Conservation (phyloP, 305 asterid genomes). For the Solanum hybrid region DNA sequence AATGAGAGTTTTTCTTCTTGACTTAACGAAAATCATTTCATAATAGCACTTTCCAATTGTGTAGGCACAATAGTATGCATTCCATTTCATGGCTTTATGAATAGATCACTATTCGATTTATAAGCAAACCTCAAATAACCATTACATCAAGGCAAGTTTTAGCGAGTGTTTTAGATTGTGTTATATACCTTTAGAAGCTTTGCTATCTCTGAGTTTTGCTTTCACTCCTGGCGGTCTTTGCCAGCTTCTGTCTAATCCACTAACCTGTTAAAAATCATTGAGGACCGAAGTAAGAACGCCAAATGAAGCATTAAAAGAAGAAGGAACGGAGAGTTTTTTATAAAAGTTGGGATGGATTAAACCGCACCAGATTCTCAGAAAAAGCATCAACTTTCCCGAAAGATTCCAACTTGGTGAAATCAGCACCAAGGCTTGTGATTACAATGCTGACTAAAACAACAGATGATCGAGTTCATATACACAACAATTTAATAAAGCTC, state of each 20-base stretch:
- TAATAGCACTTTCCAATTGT: not conserved
- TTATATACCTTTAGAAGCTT: conserved; percentile 57
- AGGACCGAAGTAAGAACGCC: not conserved
- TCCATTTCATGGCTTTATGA: too few species aligned
- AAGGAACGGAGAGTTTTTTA: not conserved
- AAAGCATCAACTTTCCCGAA: conserved; percentile 87
- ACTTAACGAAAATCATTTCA: not conserved
- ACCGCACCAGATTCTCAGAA: conserved; percentile 75
- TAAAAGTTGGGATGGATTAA: not conserved
- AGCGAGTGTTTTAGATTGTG: not conserved
- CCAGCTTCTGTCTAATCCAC: conserved; percentile 97
- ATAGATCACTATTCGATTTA: too few species aligned
- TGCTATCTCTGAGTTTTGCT: conserved; percentile 70
- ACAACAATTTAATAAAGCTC: not conserved
- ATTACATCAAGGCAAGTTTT: not conserved
- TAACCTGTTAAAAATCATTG: conserved; percentile 27
- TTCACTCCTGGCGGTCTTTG: conserved; percentile 79
- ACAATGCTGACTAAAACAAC: conserved; percentile 63
- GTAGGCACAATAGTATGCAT: not conserved
- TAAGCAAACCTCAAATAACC: not conserved
- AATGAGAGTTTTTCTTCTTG: not conserved
- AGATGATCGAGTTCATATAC: conserved; percentile 10
- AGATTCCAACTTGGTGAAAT: conserved; percentile 83
- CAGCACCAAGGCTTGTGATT: conserved; percentile 85
- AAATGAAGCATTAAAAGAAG: not conserved